Evolutionary conservation across 129 eudicot species (phyloP), one percentile per base, ranked within the genome.

Genomic region (Flaveria trinervia): DNA sequence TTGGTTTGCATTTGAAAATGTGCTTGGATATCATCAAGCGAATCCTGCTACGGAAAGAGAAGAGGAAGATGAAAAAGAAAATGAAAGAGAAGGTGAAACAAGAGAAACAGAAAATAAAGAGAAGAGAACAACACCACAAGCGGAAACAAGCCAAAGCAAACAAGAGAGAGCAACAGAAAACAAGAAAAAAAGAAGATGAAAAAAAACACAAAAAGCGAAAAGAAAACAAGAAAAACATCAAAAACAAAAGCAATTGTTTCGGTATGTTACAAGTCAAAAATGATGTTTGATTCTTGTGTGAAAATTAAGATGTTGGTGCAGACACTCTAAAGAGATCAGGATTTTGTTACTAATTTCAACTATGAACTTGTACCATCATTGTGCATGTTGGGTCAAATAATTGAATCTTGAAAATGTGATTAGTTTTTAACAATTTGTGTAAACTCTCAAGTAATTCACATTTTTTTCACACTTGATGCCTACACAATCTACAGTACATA

Each of bases 1-100:
- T 54, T 3, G 26, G 10, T n/a, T 55, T 17, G 23, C 11, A 54
- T 54, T 54, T 54, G 23, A 1, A n/a, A 12, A 59, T 59, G 36
- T 59, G 36, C 7, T 59, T 18, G 36, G 36, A 36, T 36, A 36
- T 36, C 41, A 5, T 36, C 41, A 36, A 59, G 28, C 33, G 65
- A 15, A 59, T 59, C 3, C 65, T 59, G 65, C 36, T 59, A 10
- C 65, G 65, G 33, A 59, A 59, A 11, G 65, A 59, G 65, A 59
- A 59, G 65, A 59, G 5, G 13, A 22, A 57, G 65, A 57, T 57
- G 65, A 57, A 57, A 8, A 57, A 9, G 65, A 57, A 22, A 22
- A 57, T 20, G 30, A 22, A 20, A 57, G 41, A 57, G 33, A 57
- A 57, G 65, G 5, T 57, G 65, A 57, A 57, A 22, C 65, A 57